A percentile compares a stretch with the other conserved stretches of the same genome.
phyloP scores from a whole-genome alignment of 2,329 filamentous ascomycete species.

The Cladosporium sp. region DNA sequence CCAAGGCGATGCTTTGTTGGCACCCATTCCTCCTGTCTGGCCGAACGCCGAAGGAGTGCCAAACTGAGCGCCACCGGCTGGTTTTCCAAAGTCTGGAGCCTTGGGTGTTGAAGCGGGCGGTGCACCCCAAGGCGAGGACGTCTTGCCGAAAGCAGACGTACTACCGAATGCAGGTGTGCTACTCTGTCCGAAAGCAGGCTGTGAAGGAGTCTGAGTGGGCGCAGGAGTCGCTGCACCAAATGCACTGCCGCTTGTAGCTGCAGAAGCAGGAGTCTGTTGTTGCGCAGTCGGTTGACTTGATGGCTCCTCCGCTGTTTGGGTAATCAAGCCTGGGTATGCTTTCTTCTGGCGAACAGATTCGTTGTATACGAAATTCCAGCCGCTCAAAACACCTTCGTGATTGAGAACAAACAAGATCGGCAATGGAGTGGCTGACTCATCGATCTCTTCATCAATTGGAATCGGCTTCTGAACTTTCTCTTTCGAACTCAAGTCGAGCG shows the following conservation, averaged over 20 bases:
- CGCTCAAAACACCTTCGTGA: constrained; percentile 76
- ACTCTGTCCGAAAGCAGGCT: constrained; percentile 26
- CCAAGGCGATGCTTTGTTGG: constrained; percentile 24
- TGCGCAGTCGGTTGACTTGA: neutral
- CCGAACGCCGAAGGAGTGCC: constrained; percentile 19
- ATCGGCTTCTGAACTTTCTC: constrained; percentile 23
- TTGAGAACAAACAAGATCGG: constrained; percentile 83
- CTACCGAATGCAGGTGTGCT: constrained; percentile 22
- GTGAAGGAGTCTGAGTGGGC: constrained; percentile 5
- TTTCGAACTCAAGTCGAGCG: constrained; percentile 61
- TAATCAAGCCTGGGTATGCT: constrained; percentile 66
- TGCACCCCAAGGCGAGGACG: constrained; percentile 26
- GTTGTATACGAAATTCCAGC: constrained; percentile 90
- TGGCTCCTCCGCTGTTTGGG: constrained; percentile 32
- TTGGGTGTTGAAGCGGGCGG: constrained; percentile 13
- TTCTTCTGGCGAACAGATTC: constrained; percentile 74
- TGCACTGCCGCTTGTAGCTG: constrained; percentile 19
- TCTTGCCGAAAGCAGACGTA: constrained; percentile 23
- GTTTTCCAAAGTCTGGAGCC: constrained; percentile 18
- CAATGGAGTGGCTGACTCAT: constrained; percentile 73
- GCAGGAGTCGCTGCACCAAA: constrained; percentile 28
- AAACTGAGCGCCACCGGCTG: constrained; percentile 16
- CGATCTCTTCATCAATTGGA: constrained; percentile 62
- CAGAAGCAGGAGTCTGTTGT: constrained; percentile 11
- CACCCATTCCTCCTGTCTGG: constrained; percentile 21